Conservation (phyloP, 345 rosid species). For the Hypericum androsaemum region DNA sequence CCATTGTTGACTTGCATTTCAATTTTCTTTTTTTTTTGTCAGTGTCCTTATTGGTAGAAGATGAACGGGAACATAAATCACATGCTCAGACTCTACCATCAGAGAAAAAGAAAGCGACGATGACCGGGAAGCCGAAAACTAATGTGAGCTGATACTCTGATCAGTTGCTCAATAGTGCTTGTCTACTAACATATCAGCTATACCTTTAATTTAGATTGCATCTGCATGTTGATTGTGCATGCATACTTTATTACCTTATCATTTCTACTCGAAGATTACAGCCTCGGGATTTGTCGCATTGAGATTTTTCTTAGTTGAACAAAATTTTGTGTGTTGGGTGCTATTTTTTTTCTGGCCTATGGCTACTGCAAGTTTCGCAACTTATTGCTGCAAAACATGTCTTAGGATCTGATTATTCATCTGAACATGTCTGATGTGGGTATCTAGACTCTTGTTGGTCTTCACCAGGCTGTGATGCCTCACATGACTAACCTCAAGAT, state of each 20-base stretch:
- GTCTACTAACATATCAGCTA: background rate
- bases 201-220: background rate
- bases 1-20: too few relatives aligned
- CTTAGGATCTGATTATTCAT: too few relatives aligned
- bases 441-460: conserved; percentile 63
- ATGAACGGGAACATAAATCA: conserved; percentile 10
- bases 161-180: background rate
- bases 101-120: conserved; percentile 28
- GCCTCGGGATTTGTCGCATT: too few relatives aligned
- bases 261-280: too few relatives aligned
- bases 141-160: conserved; percentile 30
- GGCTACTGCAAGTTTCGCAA: too few relatives aligned
- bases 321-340: background rate
- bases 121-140: conserved; percentile 24
- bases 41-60: conserved; percentile 20
- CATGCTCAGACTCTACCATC: conserved; percentile 15
- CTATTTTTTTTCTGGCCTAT: too few relatives aligned
- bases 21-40: conserved; percentile 7
- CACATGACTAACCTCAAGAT: conserved; percentile 61
- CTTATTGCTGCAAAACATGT: too few relatives aligned
- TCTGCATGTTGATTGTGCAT: background rate
- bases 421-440: conserved; percentile 7
- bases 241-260: background rate
- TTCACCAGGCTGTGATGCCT: conserved; percentile 74
- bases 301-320: background rate